phyloP scores from a whole-genome alignment of 2,329 filamentous ascomycete genomes.

The Teratosphaeria nubilosa region DNA sequence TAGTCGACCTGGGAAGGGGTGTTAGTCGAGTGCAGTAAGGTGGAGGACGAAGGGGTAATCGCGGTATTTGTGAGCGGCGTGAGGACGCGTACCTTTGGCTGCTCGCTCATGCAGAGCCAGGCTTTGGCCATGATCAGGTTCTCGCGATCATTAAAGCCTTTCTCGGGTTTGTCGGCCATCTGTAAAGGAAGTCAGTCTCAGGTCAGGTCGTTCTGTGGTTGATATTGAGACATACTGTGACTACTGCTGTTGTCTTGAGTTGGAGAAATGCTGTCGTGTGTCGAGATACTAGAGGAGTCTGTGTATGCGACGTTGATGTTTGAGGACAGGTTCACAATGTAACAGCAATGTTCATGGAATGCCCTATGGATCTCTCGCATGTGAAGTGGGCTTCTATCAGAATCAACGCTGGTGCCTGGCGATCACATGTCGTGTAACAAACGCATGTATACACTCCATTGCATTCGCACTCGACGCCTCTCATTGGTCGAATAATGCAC shows the following conservation, averaged over 20 bases:
- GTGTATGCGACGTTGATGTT: background rate
- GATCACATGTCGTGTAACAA: background rate
- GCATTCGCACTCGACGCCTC: background rate
- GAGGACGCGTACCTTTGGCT: conserved; percentile 14
- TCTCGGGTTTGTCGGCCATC: conserved; percentile 5
- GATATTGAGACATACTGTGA: background rate
- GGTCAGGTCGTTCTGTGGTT: background rate
- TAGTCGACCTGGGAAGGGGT: conserved; percentile 13
- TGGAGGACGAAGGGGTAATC: background rate
- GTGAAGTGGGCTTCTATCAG: background rate
- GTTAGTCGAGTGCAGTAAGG: background rate
- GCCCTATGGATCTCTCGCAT: background rate
- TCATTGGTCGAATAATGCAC: background rate
- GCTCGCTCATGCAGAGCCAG: conserved; percentile 13
- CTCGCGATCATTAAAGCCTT: conserved; percentile 13
- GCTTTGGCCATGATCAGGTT: conserved; percentile 11
- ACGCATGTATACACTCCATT: background rate
- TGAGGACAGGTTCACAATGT: background rate
- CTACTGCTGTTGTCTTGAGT: background rate
- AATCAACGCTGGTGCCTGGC: background rate
- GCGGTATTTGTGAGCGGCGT: background rate
- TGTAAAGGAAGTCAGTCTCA: background rate
- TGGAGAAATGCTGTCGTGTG: background rate
- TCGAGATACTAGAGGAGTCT: background rate
- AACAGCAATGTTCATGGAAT: background rate